Evolutionary conservation across 495 filamentous ascomycete genomes (phyloP), one percentile per base, ranked within the genome.

Genomic region (Talaromyces proteolyticus): DNA sequence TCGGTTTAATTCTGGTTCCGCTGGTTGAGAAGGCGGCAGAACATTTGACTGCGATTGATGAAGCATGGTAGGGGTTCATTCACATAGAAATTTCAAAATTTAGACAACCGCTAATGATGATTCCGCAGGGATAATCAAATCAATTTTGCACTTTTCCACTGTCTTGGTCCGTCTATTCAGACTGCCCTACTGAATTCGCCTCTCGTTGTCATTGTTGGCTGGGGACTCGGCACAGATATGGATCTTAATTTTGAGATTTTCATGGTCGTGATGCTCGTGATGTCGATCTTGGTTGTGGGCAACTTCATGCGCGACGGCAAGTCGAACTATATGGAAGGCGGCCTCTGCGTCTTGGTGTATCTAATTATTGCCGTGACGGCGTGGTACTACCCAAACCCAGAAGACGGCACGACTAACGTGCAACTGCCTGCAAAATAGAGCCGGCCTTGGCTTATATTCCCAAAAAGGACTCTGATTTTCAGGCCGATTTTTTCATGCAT

Each of bases 11-110:
- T 47, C 57, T 75, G 8, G 72, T 76, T 0, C 92, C 91, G 2
- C 72, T 96, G 1, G 91, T 95, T 6, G 91, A 96, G 59, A 96
- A 96, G 61, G 85, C 84, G 0, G 89, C 89, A 8, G 91, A 96
- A 70, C 91, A 96, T 63, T 66, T 95, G 34, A 95, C 87, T 0
- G 88, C 91, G 11, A 68, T 96, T 40, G 91, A 96, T 64, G 91
- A 96, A 72, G 92, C 91, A 8, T 95, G 84, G 77, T 88, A 89
- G 62, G 10, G 53, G 22, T 47, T 53, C 14, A 44, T n/a, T n/a
- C n/a, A n/a, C n/a, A n/a, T n/a, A n/a, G n/a, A n/a, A n/a, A n/a
- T n/a, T n/a, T n/a, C n/a, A n/a, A n/a, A n/a, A n/a, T n/a, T n/a
- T n/a, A n/a, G n/a, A n/a, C n/a, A n/a, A n/a, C n/a, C n/a, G n/a